Conservation (phyloP, 805 yeast genomes). For the Lipomyces chichibuensis region DNA sequence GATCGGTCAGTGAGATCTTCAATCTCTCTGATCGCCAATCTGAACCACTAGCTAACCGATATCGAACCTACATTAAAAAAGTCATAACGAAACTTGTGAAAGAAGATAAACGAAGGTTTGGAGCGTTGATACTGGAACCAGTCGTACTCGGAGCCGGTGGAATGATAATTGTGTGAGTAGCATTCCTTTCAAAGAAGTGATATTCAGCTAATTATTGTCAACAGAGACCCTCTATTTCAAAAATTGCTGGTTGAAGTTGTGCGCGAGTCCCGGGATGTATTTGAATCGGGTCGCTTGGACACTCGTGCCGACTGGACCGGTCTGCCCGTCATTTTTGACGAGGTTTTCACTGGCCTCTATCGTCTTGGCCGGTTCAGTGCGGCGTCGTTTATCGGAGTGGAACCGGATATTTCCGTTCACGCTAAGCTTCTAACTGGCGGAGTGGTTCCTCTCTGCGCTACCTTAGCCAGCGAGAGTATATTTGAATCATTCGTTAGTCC, state of each 20-base stretch:
- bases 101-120: constrained; percentile 34
- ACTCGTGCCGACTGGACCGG: constrained; percentile 34
- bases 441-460: constrained; percentile 37
- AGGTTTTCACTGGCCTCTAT: constrained; percentile 40
- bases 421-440: constrained; percentile 41
- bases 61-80: constrained; percentile 4
- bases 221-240: constrained; percentile 5
- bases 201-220: background rate
- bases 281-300: background rate
- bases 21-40: background rate
- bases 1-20: background rate
- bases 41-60: background rate
- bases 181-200: background rate
- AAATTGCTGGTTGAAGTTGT: constrained; percentile 4
- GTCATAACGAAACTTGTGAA: constrained; percentile 7
- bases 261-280: background rate
- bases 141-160: constrained; percentile 41
- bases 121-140: constrained; percentile 40
- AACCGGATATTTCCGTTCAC: constrained; percentile 39
- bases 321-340: constrained; percentile 39
- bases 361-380: constrained; percentile 37
- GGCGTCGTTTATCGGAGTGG: constrained; percentile 28
- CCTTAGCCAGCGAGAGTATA: constrained; percentile 37
- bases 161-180: constrained; percentile 31
- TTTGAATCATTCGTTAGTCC: constrained; percentile 37